Base-by-base conservation (phyloP, 257 asterid genomes). In the Buddleja alternifolia region DNA sequence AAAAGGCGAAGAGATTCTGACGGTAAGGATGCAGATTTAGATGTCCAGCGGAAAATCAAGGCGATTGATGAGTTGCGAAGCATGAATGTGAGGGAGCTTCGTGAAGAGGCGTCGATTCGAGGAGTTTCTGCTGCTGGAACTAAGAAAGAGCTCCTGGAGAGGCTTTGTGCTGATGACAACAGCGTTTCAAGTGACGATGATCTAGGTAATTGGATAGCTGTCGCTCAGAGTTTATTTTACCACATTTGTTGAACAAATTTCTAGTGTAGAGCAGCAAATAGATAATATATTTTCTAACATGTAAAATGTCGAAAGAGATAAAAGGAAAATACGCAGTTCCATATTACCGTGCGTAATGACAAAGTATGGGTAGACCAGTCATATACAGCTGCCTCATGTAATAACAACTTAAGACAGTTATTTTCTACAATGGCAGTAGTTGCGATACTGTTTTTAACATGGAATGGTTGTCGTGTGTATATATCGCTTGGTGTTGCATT, bases 71-170 rank as follows among this genome's bases (percentile, higher is more conserved):
- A 83, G 72, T 75, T 88, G 73, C 75, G 73, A 46, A 66, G 75
- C 24, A 78, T 86, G 93, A 80, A 71, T 64, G 79, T 88, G 57
- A 93, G 86, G 78, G 86, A 88, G 83, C 84, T 90, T 48, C 85
- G 92, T 7, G 92, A 90, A 36, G 75, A 81, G 81, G 95, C 98
- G 4, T 60, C 54, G 36, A 60, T 36, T 67, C 81, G 72, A 32
- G 97, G 95, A 63, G 24, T 90, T 81, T 77, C 81, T 15, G 50
- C 80, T 40, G 61, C 67, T 57, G 95, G 96, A 70, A 78, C 88
- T 10, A 93, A 90, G 83, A 88, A 84, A 48, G 89, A 86, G 80
- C 91, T 93, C 54, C 23, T 90, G 36, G 80, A 83, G 67, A 90
- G 89, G 81, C 95, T 93, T 10, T 85, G 76, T 10, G 73, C 59